phyloP scores from a whole-genome alignment of 371 early-diverging fungal genomes.

The Funneliformis caledonium region DNA sequence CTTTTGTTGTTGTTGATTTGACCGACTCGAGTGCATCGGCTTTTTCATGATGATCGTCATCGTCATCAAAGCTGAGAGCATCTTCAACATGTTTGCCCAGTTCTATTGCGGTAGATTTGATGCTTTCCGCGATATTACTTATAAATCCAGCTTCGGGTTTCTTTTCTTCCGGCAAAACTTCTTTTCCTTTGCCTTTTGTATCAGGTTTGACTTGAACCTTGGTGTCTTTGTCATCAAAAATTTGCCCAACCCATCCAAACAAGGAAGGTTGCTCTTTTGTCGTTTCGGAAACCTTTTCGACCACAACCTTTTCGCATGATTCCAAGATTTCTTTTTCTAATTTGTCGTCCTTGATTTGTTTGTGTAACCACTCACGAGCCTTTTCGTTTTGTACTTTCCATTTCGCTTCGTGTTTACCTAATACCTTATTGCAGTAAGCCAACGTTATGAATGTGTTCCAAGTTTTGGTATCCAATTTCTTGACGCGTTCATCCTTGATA shows the following conservation, averaged over 20 bases:
- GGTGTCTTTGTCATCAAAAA: neutral
- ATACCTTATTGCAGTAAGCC: slow-evolving; percentile 9
- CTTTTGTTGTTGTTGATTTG: neutral
- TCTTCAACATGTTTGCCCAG: neutral
- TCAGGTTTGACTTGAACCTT: neutral
- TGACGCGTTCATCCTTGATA: neutral
- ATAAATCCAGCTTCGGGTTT: neutral
- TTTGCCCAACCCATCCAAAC: no score
- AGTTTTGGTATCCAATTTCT: neutral
- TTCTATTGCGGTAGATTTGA: no score
- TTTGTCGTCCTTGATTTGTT: slow-evolving; percentile 9
- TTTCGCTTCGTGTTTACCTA: neutral
- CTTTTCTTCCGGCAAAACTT: neutral
- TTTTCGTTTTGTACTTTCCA: neutral
- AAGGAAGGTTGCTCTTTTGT: no score
- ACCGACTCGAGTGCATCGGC: neutral
- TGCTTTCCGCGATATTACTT: neutral
- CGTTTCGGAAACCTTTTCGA: slow-evolving; percentile 1
- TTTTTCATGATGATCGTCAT: neutral
- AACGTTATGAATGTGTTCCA: slow-evolving; percentile 24
- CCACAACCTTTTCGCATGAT: slow-evolving; percentile 4
- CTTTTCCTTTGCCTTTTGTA: no score
- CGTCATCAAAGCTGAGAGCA: neutral
- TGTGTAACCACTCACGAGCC: neutral
- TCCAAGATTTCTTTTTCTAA: slow-evolving; percentile 9